Percentiles rank a stretch among this genome's conserved stretches.
phyloP scores from a whole-genome alignment of 805 yeast genomes.

The Debaryomyces prosopidis region DNA sequence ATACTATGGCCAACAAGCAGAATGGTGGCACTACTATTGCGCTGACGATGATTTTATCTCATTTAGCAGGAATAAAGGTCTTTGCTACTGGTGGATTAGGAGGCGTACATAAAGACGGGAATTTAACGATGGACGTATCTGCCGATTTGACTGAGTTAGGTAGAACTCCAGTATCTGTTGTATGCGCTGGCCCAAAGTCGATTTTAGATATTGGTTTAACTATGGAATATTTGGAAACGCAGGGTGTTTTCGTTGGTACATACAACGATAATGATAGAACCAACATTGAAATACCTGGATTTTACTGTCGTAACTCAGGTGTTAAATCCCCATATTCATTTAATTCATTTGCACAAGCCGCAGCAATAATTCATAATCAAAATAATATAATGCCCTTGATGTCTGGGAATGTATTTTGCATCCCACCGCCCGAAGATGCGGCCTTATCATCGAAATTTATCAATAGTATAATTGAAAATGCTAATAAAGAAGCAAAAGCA shows the following conservation, averaged over 20 bases:
- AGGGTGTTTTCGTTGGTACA: slow-evolving; percentile 85
- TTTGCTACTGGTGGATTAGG: slow-evolving; percentile 95
- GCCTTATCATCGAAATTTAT: slow-evolving; percentile 61
- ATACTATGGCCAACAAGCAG: slow-evolving; percentile 59
- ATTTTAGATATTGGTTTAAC: slow-evolving; percentile 80
- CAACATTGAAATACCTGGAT: slow-evolving; percentile 65
- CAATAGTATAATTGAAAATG: slow-evolving; percentile 54
- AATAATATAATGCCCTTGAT: slow-evolving; percentile 47
- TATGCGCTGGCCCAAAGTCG: slow-evolving; percentile 89
- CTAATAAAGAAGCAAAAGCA: slow-evolving; percentile 54
- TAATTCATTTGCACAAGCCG: slow-evolving; percentile 56
- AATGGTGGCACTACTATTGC: slow-evolving; percentile 91
- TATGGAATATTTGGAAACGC: slow-evolving; percentile 84
- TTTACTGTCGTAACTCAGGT: slow-evolving; percentile 77
- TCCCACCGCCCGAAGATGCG: slow-evolving; percentile 71
- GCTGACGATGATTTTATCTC: slow-evolving; percentile 80
- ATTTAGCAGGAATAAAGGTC: slow-evolving; percentile 72
- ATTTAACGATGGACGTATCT: slow-evolving; percentile 73
- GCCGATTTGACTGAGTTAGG: slow-evolving; percentile 87
- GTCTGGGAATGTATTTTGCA: slow-evolving; percentile 76
- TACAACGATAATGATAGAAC: slow-evolving; percentile 38
- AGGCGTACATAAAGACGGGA: slow-evolving; percentile 84
- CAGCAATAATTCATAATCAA: slow-evolving; percentile 53
- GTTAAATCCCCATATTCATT: slow-evolving; percentile 68
- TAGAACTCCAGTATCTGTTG: slow-evolving; percentile 83